These are phyloP conservation scores for Cunninghamia lanceolata DNA, from an alignment of 75 land plant species.

Conservation along the genomic window DNA sequence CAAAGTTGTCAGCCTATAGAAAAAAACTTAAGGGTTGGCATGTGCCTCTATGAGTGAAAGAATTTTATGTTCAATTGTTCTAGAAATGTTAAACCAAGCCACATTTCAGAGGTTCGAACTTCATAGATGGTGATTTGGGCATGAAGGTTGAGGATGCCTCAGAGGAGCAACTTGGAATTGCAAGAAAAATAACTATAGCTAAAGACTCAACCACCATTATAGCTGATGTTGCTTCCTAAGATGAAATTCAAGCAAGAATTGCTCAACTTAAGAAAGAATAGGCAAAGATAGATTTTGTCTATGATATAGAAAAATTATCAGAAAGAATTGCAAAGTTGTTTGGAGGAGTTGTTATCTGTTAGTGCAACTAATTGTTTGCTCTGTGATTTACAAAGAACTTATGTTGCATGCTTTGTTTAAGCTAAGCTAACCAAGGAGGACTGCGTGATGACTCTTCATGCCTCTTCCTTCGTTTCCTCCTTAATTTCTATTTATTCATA, in stretches of 20 bases:
- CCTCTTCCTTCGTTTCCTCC: too few relatives aligned
- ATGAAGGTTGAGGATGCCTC: too few relatives aligned
- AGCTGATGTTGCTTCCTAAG: conserved; percentile 90
- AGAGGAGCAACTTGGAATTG: conserved; percentile 74
- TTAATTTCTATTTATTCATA: too few relatives aligned
- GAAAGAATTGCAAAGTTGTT: conserved; percentile 91
- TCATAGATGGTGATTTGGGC: conserved; percentile 69
- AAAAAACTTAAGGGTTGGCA: too few relatives aligned
- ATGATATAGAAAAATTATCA: conserved; percentile 83
- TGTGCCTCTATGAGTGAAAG: too few relatives aligned
- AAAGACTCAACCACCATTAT: conserved; percentile 78
- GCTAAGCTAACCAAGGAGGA: too few relatives aligned
- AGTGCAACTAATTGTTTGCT: too few relatives aligned
- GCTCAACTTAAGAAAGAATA: conserved; percentile 73
- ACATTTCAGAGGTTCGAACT: conserved; percentile 60
- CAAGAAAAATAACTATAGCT: conserved; percentile 69
- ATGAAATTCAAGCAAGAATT: too few relatives aligned
- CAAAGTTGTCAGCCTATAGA: too few relatives aligned
- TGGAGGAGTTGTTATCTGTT: conserved; percentile 96
- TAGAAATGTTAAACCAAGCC: not conserved
- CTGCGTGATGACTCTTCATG: too few relatives aligned
- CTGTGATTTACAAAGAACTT: too few relatives aligned
- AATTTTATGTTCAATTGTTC: not conserved
- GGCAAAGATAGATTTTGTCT: conserved; percentile 72
- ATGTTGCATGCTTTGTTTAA: too few relatives aligned